These are phyloP conservation scores for Arctium minus DNA, from an alignment of 129 eudicot genomes.

Conservation along the genomic window DNA sequence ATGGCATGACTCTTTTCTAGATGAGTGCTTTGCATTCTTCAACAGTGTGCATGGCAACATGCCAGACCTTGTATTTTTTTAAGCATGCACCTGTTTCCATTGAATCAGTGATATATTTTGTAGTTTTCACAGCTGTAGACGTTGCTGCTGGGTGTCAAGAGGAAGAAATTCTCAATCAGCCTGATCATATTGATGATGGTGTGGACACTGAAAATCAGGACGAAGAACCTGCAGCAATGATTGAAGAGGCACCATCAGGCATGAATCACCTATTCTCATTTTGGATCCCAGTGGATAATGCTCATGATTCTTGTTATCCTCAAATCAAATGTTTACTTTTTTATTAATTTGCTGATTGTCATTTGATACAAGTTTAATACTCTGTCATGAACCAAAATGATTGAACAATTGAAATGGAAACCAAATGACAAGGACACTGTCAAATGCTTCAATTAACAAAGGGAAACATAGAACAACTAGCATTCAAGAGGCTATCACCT, in stretches of 20 bases:
- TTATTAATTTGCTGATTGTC: not conserved
- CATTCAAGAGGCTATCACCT: too few species aligned
- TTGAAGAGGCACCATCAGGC: slow-evolving; percentile 49
- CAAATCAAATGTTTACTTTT: not conserved
- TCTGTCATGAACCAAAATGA: not conserved
- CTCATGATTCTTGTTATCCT: not conserved
- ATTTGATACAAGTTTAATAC: not conserved
- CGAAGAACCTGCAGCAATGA: slow-evolving; percentile 61
- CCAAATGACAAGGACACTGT: too few species aligned
- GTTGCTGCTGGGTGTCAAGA: slow-evolving; percentile 33
- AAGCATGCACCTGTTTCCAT: not conserved
- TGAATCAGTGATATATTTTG: not conserved
- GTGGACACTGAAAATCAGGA: slow-evolving; percentile 55
- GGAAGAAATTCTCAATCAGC: slow-evolving; percentile 47
- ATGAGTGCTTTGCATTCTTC: not conserved
- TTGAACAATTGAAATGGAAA: too few species aligned
- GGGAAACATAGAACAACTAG: too few species aligned
- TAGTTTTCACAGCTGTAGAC: slow-evolving; percentile 25
- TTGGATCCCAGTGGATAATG: not conserved
- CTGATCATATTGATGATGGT: slow-evolving; percentile 41
- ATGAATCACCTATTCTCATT: not conserved
- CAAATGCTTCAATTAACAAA: too few species aligned
- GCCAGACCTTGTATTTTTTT: not conserved
- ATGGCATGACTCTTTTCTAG: not conserved
- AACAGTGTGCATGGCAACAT: not conserved